Base-by-base conservation (phyloP, 805 yeast genomes). In the Huiozyma naganishii region DNA sequence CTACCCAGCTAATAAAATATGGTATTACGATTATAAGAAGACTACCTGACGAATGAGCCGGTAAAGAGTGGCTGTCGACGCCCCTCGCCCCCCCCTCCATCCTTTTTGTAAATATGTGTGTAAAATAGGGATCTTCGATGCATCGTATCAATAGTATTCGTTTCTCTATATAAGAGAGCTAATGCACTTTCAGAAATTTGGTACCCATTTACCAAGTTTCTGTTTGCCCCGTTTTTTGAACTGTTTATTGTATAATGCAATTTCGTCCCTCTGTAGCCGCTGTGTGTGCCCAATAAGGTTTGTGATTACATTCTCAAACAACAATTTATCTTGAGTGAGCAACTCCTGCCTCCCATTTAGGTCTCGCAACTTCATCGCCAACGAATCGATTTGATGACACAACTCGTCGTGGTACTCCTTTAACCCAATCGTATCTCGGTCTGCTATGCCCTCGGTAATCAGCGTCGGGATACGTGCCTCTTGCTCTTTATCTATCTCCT, bases 281-380 rank as follows among this genome's bases (percentile, higher is more conserved):
- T 92, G 96, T 6, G 95, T 83, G 58, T 89, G 88, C 6, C 95
- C 97, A 11, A 89, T 84, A 52, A 89, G 66, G 53, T 86, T 88
- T 57, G 87, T 95, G 36, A 92, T 88, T 51, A 92, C 95, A 2
- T 81, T 73, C 52, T 90, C 95, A 57, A 81, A 88, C 11, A 89
- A 76, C 32, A 73, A 74, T 53, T 84, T 83, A 59, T 88, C 94
- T 37, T 70, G 72, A 45, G 67, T 67, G 13, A 80, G 63, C 7
- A 71, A 77, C 32, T 60, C 58, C 40, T 73, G 67, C 46, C 73
- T 54, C 7, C 48, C 56, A 42, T 70, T 68, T 3, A 76, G 64
- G 4, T 51, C 55, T 27, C 51, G 53, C 29, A 76, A 52, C 17
- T 71, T 49, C 4, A 46, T 32, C 23, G 50, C 48, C n/a, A 56